phyloP scores from a whole-genome alignment of 2,329 filamentous ascomycete species.

The Cytospora piceicola region DNA sequence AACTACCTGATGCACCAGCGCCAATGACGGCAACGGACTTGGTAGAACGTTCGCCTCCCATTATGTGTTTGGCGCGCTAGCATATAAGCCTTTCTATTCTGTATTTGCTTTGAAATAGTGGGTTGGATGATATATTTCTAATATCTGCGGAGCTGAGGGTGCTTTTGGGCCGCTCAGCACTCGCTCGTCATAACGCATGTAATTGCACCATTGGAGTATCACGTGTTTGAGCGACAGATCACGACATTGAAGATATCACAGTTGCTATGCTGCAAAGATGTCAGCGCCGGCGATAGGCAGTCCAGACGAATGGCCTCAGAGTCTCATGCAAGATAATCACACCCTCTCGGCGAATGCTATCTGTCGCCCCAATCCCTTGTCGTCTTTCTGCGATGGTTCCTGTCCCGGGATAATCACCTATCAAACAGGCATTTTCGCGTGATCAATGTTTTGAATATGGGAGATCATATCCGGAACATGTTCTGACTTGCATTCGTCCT shows the following conservation, averaged over 20 bases:
- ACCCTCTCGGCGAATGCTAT: too few relatives aligned
- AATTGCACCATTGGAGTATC: slow-evolving; percentile 30
- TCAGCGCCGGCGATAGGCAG: neutral
- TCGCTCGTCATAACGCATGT: slow-evolving; percentile 28
- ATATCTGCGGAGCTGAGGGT: slow-evolving; percentile 7
- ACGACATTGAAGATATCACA: neutral
- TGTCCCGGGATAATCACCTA: too few relatives aligned
- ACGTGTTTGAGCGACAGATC: slow-evolving; percentile 27
- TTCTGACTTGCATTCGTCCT: too few relatives aligned
- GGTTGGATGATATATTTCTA: slow-evolving; percentile 1
- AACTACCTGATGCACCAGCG: slow-evolving; percentile 47
- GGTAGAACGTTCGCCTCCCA: slow-evolving; percentile 36
- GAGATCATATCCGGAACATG: too few relatives aligned
- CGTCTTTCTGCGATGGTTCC: too few relatives aligned
- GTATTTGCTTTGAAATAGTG: neutral
- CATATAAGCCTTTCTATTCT: neutral
- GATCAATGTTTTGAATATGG: too few relatives aligned
- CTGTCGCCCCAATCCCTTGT: too few relatives aligned
- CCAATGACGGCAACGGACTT: slow-evolving; percentile 49
- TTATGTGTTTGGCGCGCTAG: neutral
- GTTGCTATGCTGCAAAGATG: neutral
- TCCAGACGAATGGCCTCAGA: too few relatives aligned
- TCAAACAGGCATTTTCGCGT: too few relatives aligned
- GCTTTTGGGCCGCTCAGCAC: slow-evolving; percentile 2
- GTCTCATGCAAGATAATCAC: too few relatives aligned